phyloP scores from a whole-genome alignment of 129 eudicot species.

The Helichrysum umbraculigerum region DNA sequence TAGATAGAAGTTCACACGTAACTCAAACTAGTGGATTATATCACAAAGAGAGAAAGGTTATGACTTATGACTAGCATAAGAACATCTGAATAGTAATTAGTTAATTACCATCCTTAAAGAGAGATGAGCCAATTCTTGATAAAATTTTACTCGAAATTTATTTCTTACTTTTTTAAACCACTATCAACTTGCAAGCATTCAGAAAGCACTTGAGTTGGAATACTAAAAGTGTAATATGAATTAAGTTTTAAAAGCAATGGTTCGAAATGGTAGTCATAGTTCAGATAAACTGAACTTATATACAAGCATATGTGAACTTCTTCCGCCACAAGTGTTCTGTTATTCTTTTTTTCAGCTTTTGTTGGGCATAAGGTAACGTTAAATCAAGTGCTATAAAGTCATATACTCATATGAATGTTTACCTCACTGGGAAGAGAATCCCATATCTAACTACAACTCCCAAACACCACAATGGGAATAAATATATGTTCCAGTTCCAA shows the following conservation, averaged over 20 bases:
- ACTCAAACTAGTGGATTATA: background rate
- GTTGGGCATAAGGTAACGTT: background rate
- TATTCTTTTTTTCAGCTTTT: background rate
- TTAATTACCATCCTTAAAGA: background rate
- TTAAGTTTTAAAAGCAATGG: background rate
- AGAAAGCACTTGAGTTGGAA: background rate
- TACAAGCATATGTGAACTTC: background rate
- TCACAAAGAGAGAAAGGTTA: background rate
- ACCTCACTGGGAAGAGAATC: conserved; percentile 88
- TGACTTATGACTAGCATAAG: background rate
- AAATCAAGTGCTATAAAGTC: background rate
- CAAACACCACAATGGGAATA: conserved; percentile 97
- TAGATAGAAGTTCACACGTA: too few relatives aligned
- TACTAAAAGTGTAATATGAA: background rate
- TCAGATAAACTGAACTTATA: background rate
- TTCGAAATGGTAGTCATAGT: conserved; percentile 4
- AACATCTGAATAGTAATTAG: background rate
- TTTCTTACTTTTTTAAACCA: background rate
- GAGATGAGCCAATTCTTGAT: background rate
- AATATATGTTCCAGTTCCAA: conserved; percentile 95
- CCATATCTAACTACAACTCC: conserved; percentile 91
- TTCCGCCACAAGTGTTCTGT: conserved; percentile 1
- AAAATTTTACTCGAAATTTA: background rate
- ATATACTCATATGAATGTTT: conserved; percentile 20
- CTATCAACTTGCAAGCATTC: background rate